Conservation (phyloP, 2,329 filamentous ascomycete genomes). For the Aspergillus chevalieri region DNA sequence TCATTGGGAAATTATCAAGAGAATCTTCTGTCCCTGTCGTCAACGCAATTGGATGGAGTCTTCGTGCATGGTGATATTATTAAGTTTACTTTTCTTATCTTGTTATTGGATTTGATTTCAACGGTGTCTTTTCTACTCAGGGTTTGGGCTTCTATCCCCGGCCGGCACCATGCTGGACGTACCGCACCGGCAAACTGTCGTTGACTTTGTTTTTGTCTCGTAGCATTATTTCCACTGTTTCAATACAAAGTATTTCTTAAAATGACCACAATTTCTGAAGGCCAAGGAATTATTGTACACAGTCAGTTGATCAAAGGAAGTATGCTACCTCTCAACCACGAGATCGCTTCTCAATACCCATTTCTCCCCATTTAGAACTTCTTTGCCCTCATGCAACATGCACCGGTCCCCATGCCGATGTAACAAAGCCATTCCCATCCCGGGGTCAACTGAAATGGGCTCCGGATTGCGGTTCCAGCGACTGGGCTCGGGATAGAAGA, state of each 20-base stretch:
- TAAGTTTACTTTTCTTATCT: not conserved
- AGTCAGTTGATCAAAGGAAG: not conserved
- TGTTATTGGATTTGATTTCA: not conserved
- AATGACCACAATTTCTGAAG: no score
- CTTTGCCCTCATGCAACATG: constrained; percentile 77
- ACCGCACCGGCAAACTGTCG: not conserved
- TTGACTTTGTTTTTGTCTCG: not conserved
- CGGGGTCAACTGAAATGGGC: constrained; percentile 65
- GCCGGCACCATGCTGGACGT: not conserved
- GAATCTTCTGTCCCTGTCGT: not conserved
- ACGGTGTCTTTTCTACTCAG: not conserved
- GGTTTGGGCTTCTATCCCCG: constrained; percentile 1
- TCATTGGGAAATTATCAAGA: not conserved
- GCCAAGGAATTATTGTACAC: no score
- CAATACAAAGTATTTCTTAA: no score
- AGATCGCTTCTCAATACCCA: constrained; percentile 86
- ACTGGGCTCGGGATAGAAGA: constrained; percentile 70
- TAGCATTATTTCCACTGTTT: not conserved
- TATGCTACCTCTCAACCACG: constrained; percentile 32
- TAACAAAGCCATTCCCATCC: constrained; percentile 78
- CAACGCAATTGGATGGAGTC: not conserved
- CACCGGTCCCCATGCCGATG: constrained; percentile 88
- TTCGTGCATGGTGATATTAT: not conserved
- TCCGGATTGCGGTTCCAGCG: constrained; percentile 45
- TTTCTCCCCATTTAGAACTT: constrained; percentile 76